Evolutionary conservation across 192 early-diverging fungal species (phyloP), one percentile per base, ranked within the genome.

Genomic region (Thoreauomyces humboldtii): DNA sequence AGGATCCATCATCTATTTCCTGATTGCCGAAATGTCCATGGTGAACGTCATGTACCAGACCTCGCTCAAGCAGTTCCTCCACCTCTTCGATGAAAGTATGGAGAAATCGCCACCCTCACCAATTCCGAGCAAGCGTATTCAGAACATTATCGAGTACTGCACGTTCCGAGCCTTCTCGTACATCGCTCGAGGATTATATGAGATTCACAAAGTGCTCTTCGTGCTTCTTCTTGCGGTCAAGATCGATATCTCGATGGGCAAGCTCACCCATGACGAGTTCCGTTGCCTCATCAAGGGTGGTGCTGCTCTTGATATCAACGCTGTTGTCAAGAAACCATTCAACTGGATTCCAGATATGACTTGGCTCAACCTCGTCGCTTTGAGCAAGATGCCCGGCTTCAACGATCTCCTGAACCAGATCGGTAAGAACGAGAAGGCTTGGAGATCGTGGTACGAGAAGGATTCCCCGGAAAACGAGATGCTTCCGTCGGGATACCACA

Each of bases 291-390:
- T 86, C 48, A 81, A 85, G 61, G 85, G 85, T 46, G 85, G 85
- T 45, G 82, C 83, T 9, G 85, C 85, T 34, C 57, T 86, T 46
- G 85, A 86, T 59, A 86, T 86, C 64, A 86, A 86, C 51, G 66
- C 74, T 7, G 85, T 86, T 2, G 80, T 75, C 33, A 86, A 86
- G 69, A 86, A 86, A 52, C 85, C 85, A 5, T 86, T 86, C 66
- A 81, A 79, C 66, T 86, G 85, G 85, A 86, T 86, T 68, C 83
- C 81, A 25, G 85, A 86, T 53, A 82, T 83, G 64, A 86, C 85
- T 1, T 86, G 85, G 85, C 71, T 86, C 29, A 86, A 86, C 55
- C 56, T 86, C 24, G 79, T 82, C 4, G 85, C 85, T 0, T 41
- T 86, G 31, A 78, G 77, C 73, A 86, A 86, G 42, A 80, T 86